These are phyloP conservation scores for Fusarium odoratissimum DNA, from an alignment of 2,329 filamentous ascomycete genomes.

Conservation along the genomic window DNA sequence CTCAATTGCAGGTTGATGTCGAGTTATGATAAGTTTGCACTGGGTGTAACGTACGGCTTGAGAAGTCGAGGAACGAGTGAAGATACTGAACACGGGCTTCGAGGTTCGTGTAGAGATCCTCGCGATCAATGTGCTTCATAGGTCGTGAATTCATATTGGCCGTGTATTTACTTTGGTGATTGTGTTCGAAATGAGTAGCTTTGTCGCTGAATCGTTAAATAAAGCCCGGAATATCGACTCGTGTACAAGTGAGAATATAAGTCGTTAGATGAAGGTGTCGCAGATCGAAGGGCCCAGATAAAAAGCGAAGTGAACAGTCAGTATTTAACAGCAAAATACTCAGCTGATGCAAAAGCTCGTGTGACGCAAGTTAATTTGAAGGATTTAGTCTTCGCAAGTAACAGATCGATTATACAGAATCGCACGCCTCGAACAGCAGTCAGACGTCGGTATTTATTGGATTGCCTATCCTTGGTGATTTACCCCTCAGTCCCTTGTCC, in stretches of 20 bases:
- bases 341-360: not conserved
- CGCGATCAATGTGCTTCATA: slow-evolving; percentile 73
- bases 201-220: not conserved
- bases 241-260: not conserved
- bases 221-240: not conserved
- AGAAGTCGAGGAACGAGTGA: slow-evolving; percentile 81
- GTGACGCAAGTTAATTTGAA: not conserved
- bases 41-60: slow-evolving; percentile 65
- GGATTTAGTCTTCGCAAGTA: slow-evolving; percentile 3
- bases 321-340: not conserved
- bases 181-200: no score
- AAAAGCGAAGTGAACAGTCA: not conserved
- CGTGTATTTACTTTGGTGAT: not conserved
- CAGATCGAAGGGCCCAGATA: not conserved
- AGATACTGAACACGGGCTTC: slow-evolving; percentile 78
- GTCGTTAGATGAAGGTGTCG: not conserved
- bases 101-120: slow-evolving; percentile 77
- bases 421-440: slow-evolving; percentile 3
- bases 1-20: not conserved
- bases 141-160: slow-evolving; percentile 48
- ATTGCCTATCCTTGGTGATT: slow-evolving; percentile 15
- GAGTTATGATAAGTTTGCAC: not conserved
- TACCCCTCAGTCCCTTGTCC: slow-evolving; percentile 25
- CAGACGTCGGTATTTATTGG: slow-evolving; percentile 41
- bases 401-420: slow-evolving; percentile 26